Evolutionary conservation across 768 basidiomycete genomes (phyloP).

Genomic region (Kwoniella botswanensis): DNA sequence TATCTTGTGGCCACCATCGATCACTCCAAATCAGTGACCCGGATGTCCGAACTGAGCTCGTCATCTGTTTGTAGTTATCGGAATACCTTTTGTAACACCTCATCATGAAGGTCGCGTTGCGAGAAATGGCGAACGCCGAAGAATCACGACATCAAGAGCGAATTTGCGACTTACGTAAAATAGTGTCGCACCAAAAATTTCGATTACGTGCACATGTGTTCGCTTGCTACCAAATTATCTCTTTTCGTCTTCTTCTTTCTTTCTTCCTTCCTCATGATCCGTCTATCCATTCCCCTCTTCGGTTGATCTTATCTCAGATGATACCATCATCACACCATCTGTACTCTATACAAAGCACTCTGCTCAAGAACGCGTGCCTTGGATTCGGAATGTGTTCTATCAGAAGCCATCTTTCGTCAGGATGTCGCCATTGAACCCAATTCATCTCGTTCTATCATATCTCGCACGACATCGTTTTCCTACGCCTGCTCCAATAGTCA

Average conservation of each 20-base stretch:
- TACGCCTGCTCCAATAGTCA: neutral
- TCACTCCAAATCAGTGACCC: too few relatives aligned
- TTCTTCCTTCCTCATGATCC: too few relatives aligned
- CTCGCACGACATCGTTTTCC: neutral
- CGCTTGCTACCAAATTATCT: neutral
- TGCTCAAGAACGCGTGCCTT: neutral
- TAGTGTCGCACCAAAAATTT: neutral
- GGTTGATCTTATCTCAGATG: neutral
- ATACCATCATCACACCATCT: neutral
- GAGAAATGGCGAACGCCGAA: slow-evolving; percentile 11
- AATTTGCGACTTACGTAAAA: neutral
- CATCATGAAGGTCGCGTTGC: neutral
- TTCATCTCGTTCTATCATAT: too few relatives aligned
- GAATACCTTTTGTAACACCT: neutral
- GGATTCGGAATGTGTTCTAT: neutral
- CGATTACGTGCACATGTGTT: neutral
- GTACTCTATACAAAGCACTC: neutral
- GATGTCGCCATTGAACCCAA: neutral
- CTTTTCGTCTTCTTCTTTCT: neutral
- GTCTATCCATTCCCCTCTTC: neutral
- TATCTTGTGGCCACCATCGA: too few relatives aligned
- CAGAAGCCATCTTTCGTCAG: neutral
- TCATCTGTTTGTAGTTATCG: neutral
- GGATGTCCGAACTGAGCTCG: neutral
- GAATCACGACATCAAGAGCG: neutral